Evolutionary conservation across 768 basidiomycete genomes (phyloP).

Genomic region (Lentinula sp.): DNA sequence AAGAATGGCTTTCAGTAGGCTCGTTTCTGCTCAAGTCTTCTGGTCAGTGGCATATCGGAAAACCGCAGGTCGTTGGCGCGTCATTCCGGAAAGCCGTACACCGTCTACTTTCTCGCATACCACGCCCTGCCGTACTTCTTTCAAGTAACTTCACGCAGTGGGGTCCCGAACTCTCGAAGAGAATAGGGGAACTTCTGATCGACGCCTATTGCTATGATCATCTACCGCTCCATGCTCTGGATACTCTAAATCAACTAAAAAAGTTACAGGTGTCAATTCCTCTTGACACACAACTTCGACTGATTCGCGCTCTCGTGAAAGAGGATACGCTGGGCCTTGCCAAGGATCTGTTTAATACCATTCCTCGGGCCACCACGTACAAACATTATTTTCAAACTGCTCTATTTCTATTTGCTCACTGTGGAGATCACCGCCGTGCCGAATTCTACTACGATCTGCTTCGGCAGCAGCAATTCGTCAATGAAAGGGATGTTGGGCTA

Average conservation of each 20-base stretch:
- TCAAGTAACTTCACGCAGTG: slow-evolving; percentile 13
- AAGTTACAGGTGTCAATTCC: slow-evolving; percentile 25
- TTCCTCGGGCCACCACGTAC: slow-evolving; percentile 15
- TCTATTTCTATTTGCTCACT: slow-evolving; percentile 45
- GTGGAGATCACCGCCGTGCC: slow-evolving; percentile 41
- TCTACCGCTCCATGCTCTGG: slow-evolving; percentile 28
- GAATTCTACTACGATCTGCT: slow-evolving; percentile 37
- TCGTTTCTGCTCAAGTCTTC: slow-evolving; percentile 14
- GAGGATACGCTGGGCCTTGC: slow-evolving; percentile 33
- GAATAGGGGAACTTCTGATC: slow-evolving; percentile 35
- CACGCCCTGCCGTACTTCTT: slow-evolving; percentile 23
- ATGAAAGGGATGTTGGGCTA: slow-evolving; percentile 28
- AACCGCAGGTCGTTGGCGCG: not conserved
- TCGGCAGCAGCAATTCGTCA: slow-evolving; percentile 18
- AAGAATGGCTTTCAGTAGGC: slow-evolving; percentile 25
- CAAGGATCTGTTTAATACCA: slow-evolving; percentile 31
- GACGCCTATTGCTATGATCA: slow-evolving; percentile 27
- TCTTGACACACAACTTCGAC: slow-evolving; percentile 19
- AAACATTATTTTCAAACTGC: slow-evolving; percentile 33
- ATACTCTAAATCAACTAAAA: slow-evolving; percentile 35
- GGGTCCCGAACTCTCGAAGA: slow-evolving; percentile 19
- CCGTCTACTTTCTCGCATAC: slow-evolving; percentile 21
- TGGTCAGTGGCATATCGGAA: slow-evolving; percentile 8
- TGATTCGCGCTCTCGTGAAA: slow-evolving; percentile 39
- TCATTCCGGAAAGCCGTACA: slow-evolving; percentile 23